Evolutionary conservation across 129 eudicot species (phyloP).

Genomic region (Flaveria linearis): DNA sequence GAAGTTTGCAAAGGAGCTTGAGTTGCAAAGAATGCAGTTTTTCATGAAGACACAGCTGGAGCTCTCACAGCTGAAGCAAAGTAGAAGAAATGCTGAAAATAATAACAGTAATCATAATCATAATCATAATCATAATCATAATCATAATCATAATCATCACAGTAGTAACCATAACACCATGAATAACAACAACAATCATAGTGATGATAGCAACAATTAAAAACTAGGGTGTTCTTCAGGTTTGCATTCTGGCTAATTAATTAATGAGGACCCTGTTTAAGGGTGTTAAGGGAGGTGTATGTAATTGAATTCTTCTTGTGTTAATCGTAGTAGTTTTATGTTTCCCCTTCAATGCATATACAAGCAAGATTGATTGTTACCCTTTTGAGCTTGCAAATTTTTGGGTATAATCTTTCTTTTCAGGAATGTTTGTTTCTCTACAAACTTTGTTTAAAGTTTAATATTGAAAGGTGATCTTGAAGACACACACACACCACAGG

Average conservation of each 20-base stretch:
- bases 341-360: background rate
- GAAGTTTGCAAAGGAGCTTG: slow-evolving; percentile 75
- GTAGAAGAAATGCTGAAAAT: slow-evolving; percentile 40
- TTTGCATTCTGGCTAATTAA: slow-evolving; percentile 35
- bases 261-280: slow-evolving; percentile 24
- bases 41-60: slow-evolving; percentile 80
- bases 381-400: background rate
- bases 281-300: slow-evolving; percentile 40
- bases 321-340: background rate
- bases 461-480: background rate
- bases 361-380: background rate
- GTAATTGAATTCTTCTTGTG: slow-evolving; percentile 20
- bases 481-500: background rate
- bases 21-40: slow-evolving; percentile 74
- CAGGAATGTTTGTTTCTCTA: background rate
- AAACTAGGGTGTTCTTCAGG: slow-evolving; percentile 26
- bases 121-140: slow-evolving; percentile 10
- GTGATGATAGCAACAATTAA: slow-evolving; percentile 64
- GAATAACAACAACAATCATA: slow-evolving; percentile 33
- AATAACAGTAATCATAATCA: slow-evolving; percentile 36
- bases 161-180: slow-evolving; percentile 54
- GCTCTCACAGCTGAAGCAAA: slow-evolving; percentile 60
- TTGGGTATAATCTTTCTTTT: background rate
- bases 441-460: background rate
- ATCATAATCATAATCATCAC: slow-evolving; percentile 31